A percentile compares a stretch with the other conserved stretches of the same genome.
These are phyloP conservation scores for Boletellus deceptivus DNA, from an alignment of 1,284 basidiomycete genomes.

Conservation along the genomic window DNA sequence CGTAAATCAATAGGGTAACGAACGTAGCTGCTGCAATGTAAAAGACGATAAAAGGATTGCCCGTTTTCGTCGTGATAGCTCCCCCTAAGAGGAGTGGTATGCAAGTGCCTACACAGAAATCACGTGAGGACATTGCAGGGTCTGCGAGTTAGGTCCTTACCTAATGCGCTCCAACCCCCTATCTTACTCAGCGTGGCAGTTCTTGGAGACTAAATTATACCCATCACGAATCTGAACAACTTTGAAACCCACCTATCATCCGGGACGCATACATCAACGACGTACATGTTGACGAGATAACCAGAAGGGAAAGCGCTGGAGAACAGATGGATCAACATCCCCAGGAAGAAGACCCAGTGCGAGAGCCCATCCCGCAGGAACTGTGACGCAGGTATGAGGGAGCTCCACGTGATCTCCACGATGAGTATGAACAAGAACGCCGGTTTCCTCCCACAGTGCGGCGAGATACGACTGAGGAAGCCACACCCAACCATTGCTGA, in stretches of 20 bases:
- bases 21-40: constrained; percentile 20
- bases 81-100: constrained; percentile 32
- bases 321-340: constrained; percentile 18
- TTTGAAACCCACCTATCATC: not conserved
- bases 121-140: not conserved
- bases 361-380: constrained; percentile 9
- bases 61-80: constrained; percentile 27
- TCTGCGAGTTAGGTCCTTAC: constrained; percentile 5
- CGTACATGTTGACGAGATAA: constrained; percentile 30
- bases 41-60: constrained; percentile 28
- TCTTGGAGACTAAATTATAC: constrained; percentile 17
- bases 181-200: constrained; percentile 30
- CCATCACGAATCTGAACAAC: not conserved
- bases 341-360: constrained; percentile 18
- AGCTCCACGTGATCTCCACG: constrained; percentile 13
- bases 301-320: constrained; percentile 8
- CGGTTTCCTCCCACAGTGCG: constrained; percentile 19
- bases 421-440: constrained; percentile 20
- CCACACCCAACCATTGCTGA: constrained; percentile 22
- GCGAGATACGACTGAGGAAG: constrained; percentile 20
- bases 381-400: constrained; percentile 24
- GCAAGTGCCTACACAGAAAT: constrained; percentile 19
- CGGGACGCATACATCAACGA: not conserved
- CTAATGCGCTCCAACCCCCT: constrained; percentile 30
- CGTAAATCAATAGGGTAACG: constrained; percentile 20